These are phyloP conservation scores for Haplosporangium gracile DNA, from an alignment of 192 early-diverging fungal species.

Conservation along the genomic window DNA sequence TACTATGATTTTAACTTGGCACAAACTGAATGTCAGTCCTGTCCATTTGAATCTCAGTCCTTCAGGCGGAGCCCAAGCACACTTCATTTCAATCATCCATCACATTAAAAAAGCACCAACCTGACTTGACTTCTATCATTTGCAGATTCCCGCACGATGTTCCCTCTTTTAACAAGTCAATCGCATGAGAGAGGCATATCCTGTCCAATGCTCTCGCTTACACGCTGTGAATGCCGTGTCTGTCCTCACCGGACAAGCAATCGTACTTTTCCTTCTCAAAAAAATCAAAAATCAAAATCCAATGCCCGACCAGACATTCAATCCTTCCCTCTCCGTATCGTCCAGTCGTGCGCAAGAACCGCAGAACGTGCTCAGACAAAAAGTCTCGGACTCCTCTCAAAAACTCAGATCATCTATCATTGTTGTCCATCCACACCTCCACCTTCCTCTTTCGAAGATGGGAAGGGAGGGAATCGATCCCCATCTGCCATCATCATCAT, in stretches of 20 bases:
- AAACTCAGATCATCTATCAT: slow-evolving; percentile 2
- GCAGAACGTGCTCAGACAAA: slow-evolving; percentile 1
- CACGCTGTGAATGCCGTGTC: no score
- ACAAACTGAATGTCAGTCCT: neutral
- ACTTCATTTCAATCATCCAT: neutral
- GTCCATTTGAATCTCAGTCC: neutral
- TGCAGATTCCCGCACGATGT: neutral
- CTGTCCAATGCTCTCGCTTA: no score
- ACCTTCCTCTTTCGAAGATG: slow-evolving; percentile 7
- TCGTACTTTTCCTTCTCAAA: no score
- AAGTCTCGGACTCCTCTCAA: neutral
- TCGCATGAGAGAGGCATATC: neutral
- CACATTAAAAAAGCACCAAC: neutral
- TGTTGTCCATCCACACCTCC: neutral
- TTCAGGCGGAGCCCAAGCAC: slow-evolving; percentile 1
- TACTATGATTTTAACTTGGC: neutral
- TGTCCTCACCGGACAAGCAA: no score
- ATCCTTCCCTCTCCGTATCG: neutral
- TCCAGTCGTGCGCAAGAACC: neutral
- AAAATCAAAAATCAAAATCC: neutral
- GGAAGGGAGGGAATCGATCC: neutral
- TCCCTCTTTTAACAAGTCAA: neutral
- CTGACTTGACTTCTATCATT: neutral
- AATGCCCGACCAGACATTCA: neutral
- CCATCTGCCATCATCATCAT: neutral